Evolutionary conservation across 1,284 basidiomycete genomes (phyloP), one percentile per base, ranked within the genome.

Genomic region (Ceratobasidium sp.): DNA sequence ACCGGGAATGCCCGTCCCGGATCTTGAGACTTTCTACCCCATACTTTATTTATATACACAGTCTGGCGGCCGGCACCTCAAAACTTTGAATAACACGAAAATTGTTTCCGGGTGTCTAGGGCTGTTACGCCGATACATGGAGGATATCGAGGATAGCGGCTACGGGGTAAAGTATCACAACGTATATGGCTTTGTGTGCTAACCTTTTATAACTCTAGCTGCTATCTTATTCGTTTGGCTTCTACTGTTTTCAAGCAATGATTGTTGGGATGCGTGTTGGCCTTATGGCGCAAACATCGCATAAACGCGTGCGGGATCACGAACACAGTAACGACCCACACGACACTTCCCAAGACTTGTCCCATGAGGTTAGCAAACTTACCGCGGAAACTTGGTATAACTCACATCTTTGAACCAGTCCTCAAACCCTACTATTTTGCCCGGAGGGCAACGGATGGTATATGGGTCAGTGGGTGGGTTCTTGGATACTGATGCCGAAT

Each of bases 201-300:
- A 38, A 4, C 10, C 26, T n/a, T 3, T 2, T 17, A 20, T 4
- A n/a, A 13, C 10, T 23, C 4, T 26, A 67, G 65, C 46, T 67
- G 7, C 28, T 67, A 5, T 50, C 65, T n/a, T 28, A 67, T 46
- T 52, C 44, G 23, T 67, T 67, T 33, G 65, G 65, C 2, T 67
- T 67, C 28, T 67, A 52, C 12, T 67, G 65, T 28, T 67, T 67
- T 38, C 65, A 46, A 13, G 23, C 65, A 10, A 50, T 67, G 46
- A 1, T 52, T 67, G 28, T 50, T 20, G 48, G 46, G 7, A n/a
- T 67, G 33, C 46, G 50, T 9, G 46, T 67, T 15, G 46, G 65
- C 3, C 50, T 67, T 23, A 23, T 67, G 9, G 23, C 15, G 13
- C 65, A 67, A 13, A 52, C 44, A 1, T 38, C 50, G 2, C 46